Evolutionary conservation across 257 asterid species (phyloP).

Genomic region (Pogostemon cablin): DNA sequence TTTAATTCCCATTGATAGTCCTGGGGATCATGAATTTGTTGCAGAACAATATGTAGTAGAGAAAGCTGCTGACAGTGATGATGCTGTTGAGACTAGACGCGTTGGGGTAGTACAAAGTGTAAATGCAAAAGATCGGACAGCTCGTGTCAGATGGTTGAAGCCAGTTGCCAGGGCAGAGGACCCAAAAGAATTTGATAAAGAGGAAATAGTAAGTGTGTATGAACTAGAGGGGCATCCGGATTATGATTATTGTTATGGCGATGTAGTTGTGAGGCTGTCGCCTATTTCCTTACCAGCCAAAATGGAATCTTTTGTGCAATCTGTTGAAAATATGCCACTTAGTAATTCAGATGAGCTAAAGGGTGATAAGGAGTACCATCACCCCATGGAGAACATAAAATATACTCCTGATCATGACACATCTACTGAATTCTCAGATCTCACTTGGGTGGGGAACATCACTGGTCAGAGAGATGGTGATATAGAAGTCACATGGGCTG

Average conservation of each 20-base stretch:
- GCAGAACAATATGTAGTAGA: conserved; percentile 97
- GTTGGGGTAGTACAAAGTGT: conserved; percentile 91
- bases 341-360: conserved; percentile 43
- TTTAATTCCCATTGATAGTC: conserved; percentile 87
- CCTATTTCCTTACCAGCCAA: conserved; percentile 62
- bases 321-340: conserved; percentile 40
- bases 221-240: conserved; percentile 99
- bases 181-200: conserved; percentile 84
- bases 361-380: conserved; percentile 18
- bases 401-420: conserved; percentile 42
- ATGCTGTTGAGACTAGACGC: conserved; percentile 65
- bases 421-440: conserved; percentile 64
- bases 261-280: conserved; percentile 89
- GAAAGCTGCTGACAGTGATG: conserved; percentile 81
- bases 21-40: conserved; percentile 98
- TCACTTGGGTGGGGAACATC: conserved; percentile 98
- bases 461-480: conserved; percentile 88
- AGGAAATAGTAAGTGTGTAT: conserved; percentile 95
- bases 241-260: conserved; percentile 97
- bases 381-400: conserved; percentile 40
- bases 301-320: conserved; percentile 37
- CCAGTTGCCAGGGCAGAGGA: conserved; percentile 82
- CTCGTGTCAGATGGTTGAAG: conserved; percentile 91
- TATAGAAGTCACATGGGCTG: conserved; percentile 98
- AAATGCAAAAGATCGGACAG: conserved; percentile 86